Evolutionary conservation across 345 rosid genomes (phyloP).

Genomic region (Acer campestre): DNA sequence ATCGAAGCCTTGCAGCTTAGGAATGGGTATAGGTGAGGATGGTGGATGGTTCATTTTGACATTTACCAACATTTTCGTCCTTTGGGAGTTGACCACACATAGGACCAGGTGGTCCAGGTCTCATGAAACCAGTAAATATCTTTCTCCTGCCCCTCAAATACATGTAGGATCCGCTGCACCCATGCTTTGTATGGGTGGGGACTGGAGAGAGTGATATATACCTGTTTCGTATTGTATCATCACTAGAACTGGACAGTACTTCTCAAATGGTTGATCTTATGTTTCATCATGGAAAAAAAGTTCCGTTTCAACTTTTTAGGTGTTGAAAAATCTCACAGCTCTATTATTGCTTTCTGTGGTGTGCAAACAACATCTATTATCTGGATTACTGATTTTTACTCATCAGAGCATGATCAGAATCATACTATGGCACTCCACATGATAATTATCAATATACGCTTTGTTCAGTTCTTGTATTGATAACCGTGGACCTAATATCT

Average conservation of each 20-base stretch:
- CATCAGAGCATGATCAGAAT: not conserved
- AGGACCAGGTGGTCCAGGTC: not conserved
- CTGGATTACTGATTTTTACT: not conserved
- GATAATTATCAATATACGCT: not conserved
- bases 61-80: not conserved
- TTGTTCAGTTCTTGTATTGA: not conserved
- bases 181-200: not conserved
- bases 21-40: too few species aligned
- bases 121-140: not conserved
- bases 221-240: not conserved
- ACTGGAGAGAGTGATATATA: not conserved
- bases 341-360: not conserved
- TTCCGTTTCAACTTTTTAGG: not conserved
- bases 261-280: not conserved
- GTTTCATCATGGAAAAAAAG: not conserved
- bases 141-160: not conserved
- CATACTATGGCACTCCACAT: not conserved
- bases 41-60: not conserved
- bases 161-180: not conserved
- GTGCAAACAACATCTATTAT: not conserved
- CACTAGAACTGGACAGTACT: not conserved
- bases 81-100: not conserved
- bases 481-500: not conserved
- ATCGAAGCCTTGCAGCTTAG: not conserved
- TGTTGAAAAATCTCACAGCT: not conserved